Evolutionary conservation across 805 yeast genomes (phyloP).

Genomic region (Priceomyces medius): DNA sequence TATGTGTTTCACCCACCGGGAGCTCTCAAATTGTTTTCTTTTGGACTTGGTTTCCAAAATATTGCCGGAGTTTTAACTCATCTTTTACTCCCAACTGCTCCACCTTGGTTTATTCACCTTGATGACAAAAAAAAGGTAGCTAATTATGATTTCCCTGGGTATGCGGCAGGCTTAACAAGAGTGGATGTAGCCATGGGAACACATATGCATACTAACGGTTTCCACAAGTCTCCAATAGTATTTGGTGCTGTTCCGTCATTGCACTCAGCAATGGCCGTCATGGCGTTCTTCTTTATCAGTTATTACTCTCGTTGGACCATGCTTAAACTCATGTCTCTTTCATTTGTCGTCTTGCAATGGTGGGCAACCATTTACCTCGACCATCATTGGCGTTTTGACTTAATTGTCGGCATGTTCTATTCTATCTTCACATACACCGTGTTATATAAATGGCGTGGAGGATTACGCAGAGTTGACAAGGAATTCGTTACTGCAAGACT

Average conservation of each 20-base stretch:
- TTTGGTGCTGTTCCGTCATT: constrained; percentile 65
- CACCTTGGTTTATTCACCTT: constrained; percentile 69
- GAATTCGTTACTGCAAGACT: constrained; percentile 38
- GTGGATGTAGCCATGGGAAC: constrained; percentile 42
- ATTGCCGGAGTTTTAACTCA: constrained; percentile 61
- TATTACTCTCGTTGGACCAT: constrained; percentile 37
- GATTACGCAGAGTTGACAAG: constrained; percentile 32
- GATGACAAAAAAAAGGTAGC: constrained; percentile 58
- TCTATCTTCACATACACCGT: constrained; percentile 44
- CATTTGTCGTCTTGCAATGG: constrained; percentile 59
- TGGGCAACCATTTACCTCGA: constrained; percentile 75
- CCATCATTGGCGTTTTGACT: constrained; percentile 69
- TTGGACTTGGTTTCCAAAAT: constrained; percentile 59
- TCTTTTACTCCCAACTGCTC: constrained; percentile 63
- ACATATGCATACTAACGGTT: constrained; percentile 59
- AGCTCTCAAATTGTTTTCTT: constrained; percentile 49
- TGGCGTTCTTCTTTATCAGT: constrained; percentile 42
- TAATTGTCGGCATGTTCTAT: constrained; percentile 55
- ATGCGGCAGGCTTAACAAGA: constrained; percentile 67
- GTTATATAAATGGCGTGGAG: constrained; percentile 29
- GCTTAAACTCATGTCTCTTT: constrained; percentile 34
- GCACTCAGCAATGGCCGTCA: constrained; percentile 65
- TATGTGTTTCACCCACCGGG: constrained; percentile 68
- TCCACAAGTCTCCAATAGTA: constrained; percentile 61
- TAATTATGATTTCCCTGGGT: constrained; percentile 58